Conservation (phyloP, 306 rosid genomes). For the Vigna trinervia region DNA sequence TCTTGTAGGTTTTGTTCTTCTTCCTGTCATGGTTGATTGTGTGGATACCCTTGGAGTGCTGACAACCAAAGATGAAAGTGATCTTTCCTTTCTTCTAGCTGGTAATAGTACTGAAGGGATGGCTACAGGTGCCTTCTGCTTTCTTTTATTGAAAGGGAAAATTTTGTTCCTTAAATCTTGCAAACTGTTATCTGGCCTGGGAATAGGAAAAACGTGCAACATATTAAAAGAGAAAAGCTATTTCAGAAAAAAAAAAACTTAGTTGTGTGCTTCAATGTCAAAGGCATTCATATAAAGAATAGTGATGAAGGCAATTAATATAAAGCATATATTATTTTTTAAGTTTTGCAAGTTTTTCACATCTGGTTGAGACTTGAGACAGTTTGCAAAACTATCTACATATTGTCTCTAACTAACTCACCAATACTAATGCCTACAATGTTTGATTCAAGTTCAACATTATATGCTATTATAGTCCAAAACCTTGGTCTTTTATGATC, state of each 20-base stretch:
- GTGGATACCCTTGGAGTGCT: constrained; percentile 87
- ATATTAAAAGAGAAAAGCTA: constrained; percentile 28
- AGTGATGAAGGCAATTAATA: background rate
- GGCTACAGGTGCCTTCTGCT: constrained; percentile 57
- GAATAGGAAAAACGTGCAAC: constrained; percentile 39
- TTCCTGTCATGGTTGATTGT: constrained; percentile 75
- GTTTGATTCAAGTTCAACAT: constrained; percentile 7
- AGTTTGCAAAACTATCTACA: background rate
- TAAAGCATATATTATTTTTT: background rate
- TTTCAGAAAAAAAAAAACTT: background rate
- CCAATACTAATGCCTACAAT: constrained; percentile 1
- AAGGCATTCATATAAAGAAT: background rate
- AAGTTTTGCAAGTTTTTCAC: background rate
- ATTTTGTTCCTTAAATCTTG: constrained; percentile 74
- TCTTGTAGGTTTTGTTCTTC: constrained; percentile 83
- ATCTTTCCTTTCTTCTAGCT: constrained; percentile 92
- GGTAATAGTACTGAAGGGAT: constrained; percentile 62
- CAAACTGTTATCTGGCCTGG: constrained; percentile 74
- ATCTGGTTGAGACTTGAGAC: background rate
- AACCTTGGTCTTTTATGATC: background rate
- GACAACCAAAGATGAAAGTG: constrained; percentile 93
- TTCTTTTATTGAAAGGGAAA: constrained; percentile 65
- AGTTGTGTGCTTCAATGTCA: constrained; percentile 2
- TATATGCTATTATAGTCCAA: background rate
- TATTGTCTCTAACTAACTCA: constrained; percentile 1